phyloP scores from a whole-genome alignment of 148 eudicot genomes.

The Amaranthus palmeri region DNA sequence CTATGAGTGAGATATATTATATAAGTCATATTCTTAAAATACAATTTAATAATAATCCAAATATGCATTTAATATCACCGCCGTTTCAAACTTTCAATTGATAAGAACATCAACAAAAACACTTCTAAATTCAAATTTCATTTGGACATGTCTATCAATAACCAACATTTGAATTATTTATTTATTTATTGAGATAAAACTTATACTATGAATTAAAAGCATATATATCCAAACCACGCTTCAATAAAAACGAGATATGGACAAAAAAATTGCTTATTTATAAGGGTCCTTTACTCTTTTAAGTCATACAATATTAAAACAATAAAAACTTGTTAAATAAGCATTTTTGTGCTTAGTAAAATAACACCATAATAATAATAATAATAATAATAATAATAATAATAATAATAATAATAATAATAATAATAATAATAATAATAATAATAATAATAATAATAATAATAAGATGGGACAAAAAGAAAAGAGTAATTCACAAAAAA shows the following conservation, averaged over 20 bases:
- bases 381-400: not conserved
- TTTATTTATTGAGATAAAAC: no score
- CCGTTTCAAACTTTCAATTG: no score
- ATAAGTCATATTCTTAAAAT: no score
- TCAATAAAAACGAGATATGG: not conserved
- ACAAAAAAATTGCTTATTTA: constrained; percentile 8
- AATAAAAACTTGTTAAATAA: constrained; percentile 10
- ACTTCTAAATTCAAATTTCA: no score
- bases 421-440: not conserved
- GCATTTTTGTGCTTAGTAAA: constrained; percentile 21
- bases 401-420: not conserved
- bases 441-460: not conserved
- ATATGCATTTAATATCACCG: no score
- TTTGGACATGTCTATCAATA: no score
- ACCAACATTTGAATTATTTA: no score
- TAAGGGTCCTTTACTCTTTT: constrained; percentile 4
- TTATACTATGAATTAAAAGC: no score
- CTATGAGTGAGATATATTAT: no score
- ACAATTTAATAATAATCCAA: no score
- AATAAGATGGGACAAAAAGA: constrained; percentile 16
- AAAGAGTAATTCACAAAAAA: constrained; percentile 23
- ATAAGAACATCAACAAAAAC: no score
- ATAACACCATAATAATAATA: not conserved
- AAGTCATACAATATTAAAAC: constrained; percentile 18
- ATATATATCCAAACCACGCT: no score